Conservation (phyloP, 148 eudicot genomes). For the Polygonum maritimum region DNA sequence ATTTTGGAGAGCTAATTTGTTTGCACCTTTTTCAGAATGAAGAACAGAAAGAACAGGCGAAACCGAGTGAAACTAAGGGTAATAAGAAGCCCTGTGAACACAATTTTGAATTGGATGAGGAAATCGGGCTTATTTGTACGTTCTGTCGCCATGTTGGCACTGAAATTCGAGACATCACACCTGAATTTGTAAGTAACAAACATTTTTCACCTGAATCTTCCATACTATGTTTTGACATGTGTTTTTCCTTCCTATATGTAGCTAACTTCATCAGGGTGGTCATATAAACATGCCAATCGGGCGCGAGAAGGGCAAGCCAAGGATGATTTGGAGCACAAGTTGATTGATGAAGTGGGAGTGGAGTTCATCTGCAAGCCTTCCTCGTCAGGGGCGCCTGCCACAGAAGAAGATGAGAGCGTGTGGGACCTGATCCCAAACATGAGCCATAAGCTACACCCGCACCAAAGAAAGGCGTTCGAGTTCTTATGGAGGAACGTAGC, state of each 20-base stretch:
- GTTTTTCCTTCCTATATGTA: conserved; percentile 14
- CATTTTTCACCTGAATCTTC: background rate
- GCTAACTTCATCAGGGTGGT: conserved; percentile 33
- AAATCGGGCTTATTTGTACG: conserved; percentile 70
- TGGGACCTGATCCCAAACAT: conserved; percentile 83
- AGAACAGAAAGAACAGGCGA: conserved; percentile 12
- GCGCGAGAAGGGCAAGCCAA: conserved; percentile 26
- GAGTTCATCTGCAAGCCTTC: conserved; percentile 47
- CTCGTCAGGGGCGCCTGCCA: conserved; percentile 29
- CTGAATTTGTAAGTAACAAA: conserved; percentile 63
- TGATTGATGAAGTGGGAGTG: conserved; percentile 34
- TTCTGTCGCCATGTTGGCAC: conserved; percentile 72
- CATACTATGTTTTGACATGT: background rate
- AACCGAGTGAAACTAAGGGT: conserved; percentile 16
- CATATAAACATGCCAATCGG: conserved; percentile 9
- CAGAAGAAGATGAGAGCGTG: conserved; percentile 52
- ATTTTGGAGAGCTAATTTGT: background rate
- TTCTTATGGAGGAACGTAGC: conserved; percentile 89
- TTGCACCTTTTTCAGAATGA: conserved; percentile 16
- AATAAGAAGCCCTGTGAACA: conserved; percentile 40
- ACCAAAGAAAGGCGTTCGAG: conserved; percentile 83
- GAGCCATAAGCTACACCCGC: conserved; percentile 50
- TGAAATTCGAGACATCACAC: conserved; percentile 74
- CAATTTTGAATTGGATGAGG: conserved; percentile 70
- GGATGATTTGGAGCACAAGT: conserved; percentile 47